These are phyloP conservation scores for Sarocladiaceae sp. DNA, from an alignment of 2,329 filamentous ascomycete species.

Conservation along the genomic window DNA sequence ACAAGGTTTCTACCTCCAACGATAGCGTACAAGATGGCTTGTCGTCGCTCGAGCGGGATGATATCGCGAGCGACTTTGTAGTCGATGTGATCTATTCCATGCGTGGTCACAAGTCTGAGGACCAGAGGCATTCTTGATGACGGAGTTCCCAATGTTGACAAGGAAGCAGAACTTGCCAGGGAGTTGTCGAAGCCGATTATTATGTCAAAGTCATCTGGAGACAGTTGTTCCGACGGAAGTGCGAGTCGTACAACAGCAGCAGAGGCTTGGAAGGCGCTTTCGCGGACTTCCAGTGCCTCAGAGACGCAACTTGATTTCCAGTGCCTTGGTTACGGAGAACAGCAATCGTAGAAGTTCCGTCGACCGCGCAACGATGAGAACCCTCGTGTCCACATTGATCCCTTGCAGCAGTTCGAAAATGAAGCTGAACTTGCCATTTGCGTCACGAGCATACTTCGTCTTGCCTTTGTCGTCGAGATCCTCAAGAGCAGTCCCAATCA, in stretches of 20 bases:
- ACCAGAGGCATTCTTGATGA: conserved; percentile 34
- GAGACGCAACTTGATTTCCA: conserved; percentile 31
- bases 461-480: conserved; percentile 34
- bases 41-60: conserved; percentile 41
- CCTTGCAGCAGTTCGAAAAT: conserved; percentile 49
- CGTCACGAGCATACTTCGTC: conserved; percentile 49
- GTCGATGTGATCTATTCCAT: conserved; percentile 54
- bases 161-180: conserved; percentile 34
- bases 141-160: conserved; percentile 12
- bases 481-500: conserved; percentile 38
- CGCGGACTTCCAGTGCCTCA: conserved; percentile 20
- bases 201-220: conserved; percentile 39
- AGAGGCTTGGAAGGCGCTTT: conserved; percentile 25
- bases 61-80: conserved; percentile 34
- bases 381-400: conserved; percentile 38
- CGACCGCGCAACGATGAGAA: conserved; percentile 51
- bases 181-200: conserved; percentile 52
- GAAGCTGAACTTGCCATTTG: conserved; percentile 59
- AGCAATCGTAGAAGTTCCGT: conserved; percentile 48
- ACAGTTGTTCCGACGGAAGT: conserved; percentile 30
- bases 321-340: conserved; percentile 40
- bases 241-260: conserved; percentile 38
- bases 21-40: conserved; percentile 35
- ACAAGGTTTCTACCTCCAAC: conserved; percentile 33
- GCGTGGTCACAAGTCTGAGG: conserved; percentile 43